Evolutionary conservation across 768 basidiomycete genomes (phyloP).

Genomic region (Rhizopogon rudus): DNA sequence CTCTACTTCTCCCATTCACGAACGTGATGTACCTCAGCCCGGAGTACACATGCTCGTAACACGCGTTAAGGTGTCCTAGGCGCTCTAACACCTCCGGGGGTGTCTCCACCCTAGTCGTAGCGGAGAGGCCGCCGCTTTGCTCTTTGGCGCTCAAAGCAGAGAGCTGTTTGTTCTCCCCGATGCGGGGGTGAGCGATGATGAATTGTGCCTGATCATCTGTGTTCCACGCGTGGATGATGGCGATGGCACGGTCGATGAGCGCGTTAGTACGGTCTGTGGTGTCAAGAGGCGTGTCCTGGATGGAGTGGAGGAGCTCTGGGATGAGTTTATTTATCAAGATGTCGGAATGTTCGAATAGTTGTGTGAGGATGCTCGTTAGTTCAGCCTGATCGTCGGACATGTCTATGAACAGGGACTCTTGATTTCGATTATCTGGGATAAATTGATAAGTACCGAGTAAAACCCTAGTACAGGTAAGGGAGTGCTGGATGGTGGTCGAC

Average conservation of each 20-base stretch:
- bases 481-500: not conserved
- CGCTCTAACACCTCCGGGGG: constrained; percentile 71
- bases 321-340: constrained; percentile 48
- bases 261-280: constrained; percentile 24
- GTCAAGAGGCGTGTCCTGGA: constrained; percentile 30
- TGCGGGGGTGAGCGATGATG: constrained; percentile 82
- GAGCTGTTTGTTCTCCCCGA: constrained; percentile 76
- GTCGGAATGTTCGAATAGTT: constrained; percentile 67
- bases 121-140: constrained; percentile 48
- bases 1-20: constrained; percentile 78
- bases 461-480: not conserved
- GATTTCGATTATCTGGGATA: not conserved
- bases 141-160: constrained; percentile 75
- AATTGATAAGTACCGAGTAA: not conserved
- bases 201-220: constrained; percentile 51
- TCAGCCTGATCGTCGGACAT: not conserved
- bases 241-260: constrained; percentile 52
- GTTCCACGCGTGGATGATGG: constrained; percentile 50
- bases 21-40: constrained; percentile 88
- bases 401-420: not conserved
- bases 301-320: constrained; percentile 39
- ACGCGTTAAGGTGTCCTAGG: constrained; percentile 68
- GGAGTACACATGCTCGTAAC: constrained; percentile 70
- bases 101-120: constrained; percentile 40
- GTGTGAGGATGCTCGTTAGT: constrained; percentile 31